Base-by-base conservation (phyloP, 345 rosid species). In the Sapria himalayana region DNA sequence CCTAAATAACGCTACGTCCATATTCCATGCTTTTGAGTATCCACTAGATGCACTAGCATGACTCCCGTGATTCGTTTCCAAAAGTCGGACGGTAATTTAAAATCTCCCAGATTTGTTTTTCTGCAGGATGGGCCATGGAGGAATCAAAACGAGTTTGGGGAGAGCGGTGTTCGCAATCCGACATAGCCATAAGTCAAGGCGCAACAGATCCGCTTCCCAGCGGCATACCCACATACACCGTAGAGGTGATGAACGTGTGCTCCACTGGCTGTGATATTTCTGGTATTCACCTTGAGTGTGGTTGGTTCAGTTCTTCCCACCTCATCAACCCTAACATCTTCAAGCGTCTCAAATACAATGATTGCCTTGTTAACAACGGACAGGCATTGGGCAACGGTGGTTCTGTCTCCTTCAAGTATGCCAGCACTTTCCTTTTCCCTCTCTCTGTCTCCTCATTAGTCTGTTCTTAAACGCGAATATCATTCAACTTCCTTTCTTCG, bases 231-330 rank as follows among this genome's bases (percentile, higher is more conserved):
- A 59, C 80, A 1, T 81, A 76, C 66, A 70, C 70, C 0, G 97
- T 81, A 2, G 82, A 81, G 68, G 74, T 86, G 17, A 48, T 61
- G 34, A 81, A 86, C 62, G 46, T 34, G 10, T 81, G 94, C 38
- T 54, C 52, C 32, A 60, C 78, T 5, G 97, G 94, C 5, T 78
- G 94, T 48, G 57, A 55, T 20, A 78, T 86, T 33, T 59, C 79
- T 1, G 39, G 61, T 20, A 73, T 86, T 22, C 97, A 81, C 62
- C 46, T 86, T 21, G 52, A 11, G 23, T 86, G 97, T 37, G 92
- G 94, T 31, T 78, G 94, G 97, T 86, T 86, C 50, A 86, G 94
- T 60, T 81, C 97, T 1, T 79, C 64, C 13, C 70, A 50, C 2
- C 66, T 73, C 58, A 42, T 86, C 36, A 78, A 86, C 58, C 97